Base-by-base conservation (phyloP, 2,329 filamentous ascomycete species). In the Pseudogymnoascus sp. region DNA sequence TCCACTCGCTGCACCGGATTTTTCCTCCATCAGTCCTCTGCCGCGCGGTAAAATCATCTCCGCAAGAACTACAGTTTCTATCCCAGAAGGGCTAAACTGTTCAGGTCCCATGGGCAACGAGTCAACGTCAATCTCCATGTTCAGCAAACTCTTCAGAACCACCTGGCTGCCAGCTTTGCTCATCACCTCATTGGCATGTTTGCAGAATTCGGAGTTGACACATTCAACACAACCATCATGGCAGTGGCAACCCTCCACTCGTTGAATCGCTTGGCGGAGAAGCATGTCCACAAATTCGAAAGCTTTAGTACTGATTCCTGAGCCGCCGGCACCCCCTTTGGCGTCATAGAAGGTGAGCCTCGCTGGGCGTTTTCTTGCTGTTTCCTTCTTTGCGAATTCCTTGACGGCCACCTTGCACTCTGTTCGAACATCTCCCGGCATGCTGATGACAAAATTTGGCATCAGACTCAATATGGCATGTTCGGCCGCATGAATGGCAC, bases 321-420 rank as follows among this genome's bases (percentile, higher is more conserved):
- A 88, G 0, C 93, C 93, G 45, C 84, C 83, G 0, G 88, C 82
- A 0, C 93, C 93, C 6, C 94, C 94, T 74, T 96, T 96, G 2
- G 91, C 88, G 72, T 97, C 94, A 74, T 97, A 99, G 70, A 99
- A 96, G 0, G 91, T 96, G 58, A 99, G 76, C 0, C 94, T 80
- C 0, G 92, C 94, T 0, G 93, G 94, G 3, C 94, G 82, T 75
- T 96, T 96, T 31, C 92, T 82, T 29, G 78, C 76, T 0, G 84
- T 86, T 69, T 88, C 85, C 60, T 80, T 77, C 67, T 84, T 84
- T 0, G 90, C 85, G 65, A 97, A 91, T 74, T 97, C 93, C 73
- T 97, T 97, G 64, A 89, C 78, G 1, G 87, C 86, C 63, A 87
- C 85, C 77, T 97, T 97, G 75, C 94, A 97, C 75, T 97, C 94